A percentile compares a stretch with the other conserved stretches of the same genome.
Evolutionary conservation across 2,329 filamentous ascomycete species (phyloP).

Genomic region (Fusarium foetens): DNA sequence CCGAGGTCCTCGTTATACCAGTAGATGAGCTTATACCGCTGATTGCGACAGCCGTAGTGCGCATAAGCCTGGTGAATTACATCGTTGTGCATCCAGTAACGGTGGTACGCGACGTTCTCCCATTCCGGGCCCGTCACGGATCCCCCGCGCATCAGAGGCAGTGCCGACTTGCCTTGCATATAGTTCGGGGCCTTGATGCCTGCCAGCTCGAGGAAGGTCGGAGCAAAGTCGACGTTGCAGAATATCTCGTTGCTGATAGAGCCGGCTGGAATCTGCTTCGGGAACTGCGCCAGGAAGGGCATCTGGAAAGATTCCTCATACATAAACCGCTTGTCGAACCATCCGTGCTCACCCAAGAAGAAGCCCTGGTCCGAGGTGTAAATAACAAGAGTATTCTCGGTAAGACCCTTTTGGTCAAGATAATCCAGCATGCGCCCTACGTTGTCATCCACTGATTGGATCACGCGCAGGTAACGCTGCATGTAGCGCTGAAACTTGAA

Average conservation of each 20-base stretch:
- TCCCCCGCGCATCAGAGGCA: slow-evolving; percentile 43
- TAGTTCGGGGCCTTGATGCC: slow-evolving; percentile 55
- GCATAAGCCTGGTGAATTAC: slow-evolving; percentile 60
- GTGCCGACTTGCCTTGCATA: slow-evolving; percentile 63
- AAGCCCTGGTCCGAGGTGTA: slow-evolving; percentile 67
- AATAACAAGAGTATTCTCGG: slow-evolving; percentile 61
- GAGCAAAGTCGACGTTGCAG: slow-evolving; percentile 65
- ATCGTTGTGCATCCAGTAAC: slow-evolving; percentile 67
- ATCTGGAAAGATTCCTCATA: slow-evolving; percentile 68
- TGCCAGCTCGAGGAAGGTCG: slow-evolving; percentile 60
- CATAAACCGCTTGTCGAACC: slow-evolving; percentile 69
- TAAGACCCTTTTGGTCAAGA: slow-evolving; percentile 53
- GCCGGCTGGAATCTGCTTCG: slow-evolving; percentile 51
- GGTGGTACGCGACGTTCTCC: slow-evolving; percentile 64
- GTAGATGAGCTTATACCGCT: slow-evolving; percentile 65
- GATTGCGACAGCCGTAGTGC: slow-evolving; percentile 63
- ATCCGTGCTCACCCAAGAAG: slow-evolving; percentile 66
- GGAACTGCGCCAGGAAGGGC: slow-evolving; percentile 62
- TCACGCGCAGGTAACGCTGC: slow-evolving; percentile 64
- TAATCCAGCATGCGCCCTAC: slow-evolving; percentile 60
- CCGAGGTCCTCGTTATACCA: slow-evolving; percentile 64
- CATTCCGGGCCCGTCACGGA: slow-evolving; percentile 53
- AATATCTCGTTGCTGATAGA: slow-evolving; percentile 59
- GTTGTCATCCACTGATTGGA: slow-evolving; percentile 64
- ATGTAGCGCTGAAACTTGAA: slow-evolving; percentile 69